Conservation (phyloP, 2,329 filamentous ascomycete genomes). For the Penicillium sp. region DNA sequence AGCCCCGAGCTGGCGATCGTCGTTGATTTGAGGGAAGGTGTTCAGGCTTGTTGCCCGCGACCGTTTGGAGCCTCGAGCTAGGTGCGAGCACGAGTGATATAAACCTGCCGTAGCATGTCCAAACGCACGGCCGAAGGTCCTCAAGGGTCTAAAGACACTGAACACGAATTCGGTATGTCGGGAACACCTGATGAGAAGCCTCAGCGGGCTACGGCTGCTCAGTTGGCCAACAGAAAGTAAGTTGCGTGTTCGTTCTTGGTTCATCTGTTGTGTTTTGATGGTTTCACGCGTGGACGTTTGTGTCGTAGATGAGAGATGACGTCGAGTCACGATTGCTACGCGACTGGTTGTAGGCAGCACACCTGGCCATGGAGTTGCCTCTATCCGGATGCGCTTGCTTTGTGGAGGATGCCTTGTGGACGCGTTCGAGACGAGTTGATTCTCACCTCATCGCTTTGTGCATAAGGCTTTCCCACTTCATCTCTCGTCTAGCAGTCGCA, state of each 20-base stretch:
- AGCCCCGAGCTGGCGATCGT: slow-evolving; percentile 4
- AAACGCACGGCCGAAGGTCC: slow-evolving; percentile 44
- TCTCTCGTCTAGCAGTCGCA: not conserved
- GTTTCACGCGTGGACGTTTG: not conserved
- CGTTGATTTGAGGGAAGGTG: slow-evolving; percentile 11
- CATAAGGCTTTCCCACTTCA: not conserved
- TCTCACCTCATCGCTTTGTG: not conserved
- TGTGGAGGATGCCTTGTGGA: not conserved
- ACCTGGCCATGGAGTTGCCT: not conserved
- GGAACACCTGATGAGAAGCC: slow-evolving; percentile 51
- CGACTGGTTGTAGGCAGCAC: not conserved
- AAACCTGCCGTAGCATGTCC: slow-evolving; percentile 36
- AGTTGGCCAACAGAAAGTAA: slow-evolving; percentile 60
- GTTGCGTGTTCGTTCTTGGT: slow-evolving; percentile 35
- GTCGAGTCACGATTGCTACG: not conserved
- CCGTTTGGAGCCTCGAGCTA: slow-evolving; percentile 5
- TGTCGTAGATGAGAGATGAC: not conserved
- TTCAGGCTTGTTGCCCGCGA: slow-evolving; percentile 6
- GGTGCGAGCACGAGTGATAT: slow-evolving; percentile 5
- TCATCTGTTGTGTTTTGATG: not conserved
- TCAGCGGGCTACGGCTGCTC: slow-evolving; percentile 57
- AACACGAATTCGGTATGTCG: slow-evolving; percentile 42
- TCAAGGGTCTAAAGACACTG: slow-evolving; percentile 41
- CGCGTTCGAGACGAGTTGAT: not conserved
- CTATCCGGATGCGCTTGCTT: not conserved